Evolutionary conservation across 768 basidiomycete genomes (phyloP).

Genomic region (Coprinellus aureogranulatus): DNA sequence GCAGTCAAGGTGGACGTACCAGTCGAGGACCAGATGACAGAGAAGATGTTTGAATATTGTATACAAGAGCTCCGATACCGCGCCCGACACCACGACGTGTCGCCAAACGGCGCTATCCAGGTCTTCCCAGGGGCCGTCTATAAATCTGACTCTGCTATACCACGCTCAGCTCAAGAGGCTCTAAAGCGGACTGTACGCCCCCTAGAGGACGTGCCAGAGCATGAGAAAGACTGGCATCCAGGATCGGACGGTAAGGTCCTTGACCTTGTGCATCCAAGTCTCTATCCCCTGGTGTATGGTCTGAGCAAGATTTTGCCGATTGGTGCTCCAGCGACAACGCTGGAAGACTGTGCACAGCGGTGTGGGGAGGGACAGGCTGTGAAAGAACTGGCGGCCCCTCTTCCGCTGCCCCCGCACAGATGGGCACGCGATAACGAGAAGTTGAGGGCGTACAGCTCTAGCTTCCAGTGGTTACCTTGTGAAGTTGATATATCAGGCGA

Average conservation of each 20-base stretch:
- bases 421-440: no score
- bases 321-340: neutral
- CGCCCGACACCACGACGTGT: conserved; percentile 7
- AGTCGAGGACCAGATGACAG: conserved; percentile 11
- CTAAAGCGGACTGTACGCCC: conserved; percentile 19
- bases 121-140: conserved; percentile 14
- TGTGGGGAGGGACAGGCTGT: conserved; percentile 17
- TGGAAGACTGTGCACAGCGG: conserved; percentile 14
- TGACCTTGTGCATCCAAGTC: conserved; percentile 43
- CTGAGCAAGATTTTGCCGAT: neutral
- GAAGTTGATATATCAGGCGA: conserved; percentile 14
- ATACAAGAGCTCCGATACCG: conserved; percentile 19
- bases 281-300: conserved; percentile 36
- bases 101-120: conserved; percentile 14
- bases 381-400: neutral
- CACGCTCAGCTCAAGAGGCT: conserved; percentile 14
- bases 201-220: conserved; percentile 34
- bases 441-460: conserved; percentile 2
- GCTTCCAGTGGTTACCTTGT: conserved; percentile 17
- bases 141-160: conserved; percentile 28
- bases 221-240: conserved; percentile 43
- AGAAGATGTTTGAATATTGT: conserved; percentile 17
- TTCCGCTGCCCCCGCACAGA: neutral
- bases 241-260: conserved; percentile 39
- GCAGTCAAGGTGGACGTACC: neutral